Percentiles rank a stretch among this genome's conserved stretches.
These are phyloP conservation scores for Coemansia sp. DNA, from an alignment of 192 early-diverging fungal genomes.

Conservation along the genomic window DNA sequence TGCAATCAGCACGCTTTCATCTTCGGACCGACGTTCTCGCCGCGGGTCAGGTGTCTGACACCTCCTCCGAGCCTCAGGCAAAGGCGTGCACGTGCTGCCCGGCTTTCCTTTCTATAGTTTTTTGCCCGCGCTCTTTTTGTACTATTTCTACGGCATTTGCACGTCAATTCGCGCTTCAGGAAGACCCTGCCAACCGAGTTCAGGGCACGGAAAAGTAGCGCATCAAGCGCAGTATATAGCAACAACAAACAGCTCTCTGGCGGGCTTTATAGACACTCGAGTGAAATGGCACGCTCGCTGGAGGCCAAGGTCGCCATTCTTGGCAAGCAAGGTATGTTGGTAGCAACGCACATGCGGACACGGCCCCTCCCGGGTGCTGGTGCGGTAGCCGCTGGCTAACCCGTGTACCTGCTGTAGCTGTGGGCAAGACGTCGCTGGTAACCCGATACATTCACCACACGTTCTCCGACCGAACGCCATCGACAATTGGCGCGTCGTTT, in stretches of 20 bases:
- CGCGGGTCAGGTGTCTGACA: not conserved
- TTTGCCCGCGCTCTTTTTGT: not conserved
- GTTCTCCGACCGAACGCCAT: conserved; percentile 70
- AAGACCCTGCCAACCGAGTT: not conserved
- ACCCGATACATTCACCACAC: conserved; percentile 70
- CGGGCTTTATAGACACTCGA: not conserved
- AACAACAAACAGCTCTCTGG: not conserved
- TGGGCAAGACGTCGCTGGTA: conserved; percentile 77
- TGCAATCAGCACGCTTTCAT: not conserved
- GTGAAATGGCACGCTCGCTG: conserved; percentile 42
- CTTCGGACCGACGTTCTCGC: not conserved
- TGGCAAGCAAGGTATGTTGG: conserved; percentile 65
- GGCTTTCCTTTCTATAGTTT: not conserved
- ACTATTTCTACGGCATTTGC: not conserved
- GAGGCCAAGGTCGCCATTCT: conserved; percentile 75
- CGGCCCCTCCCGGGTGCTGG: not conserved
- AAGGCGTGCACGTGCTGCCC: not conserved
- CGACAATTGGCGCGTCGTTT: conserved; percentile 75
- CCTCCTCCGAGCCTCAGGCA: not conserved
- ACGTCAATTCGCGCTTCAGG: not conserved
- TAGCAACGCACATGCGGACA: conserved; percentile 59
- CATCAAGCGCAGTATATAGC: not conserved
- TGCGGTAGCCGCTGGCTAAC: not conserved
- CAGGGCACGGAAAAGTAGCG: not conserved
- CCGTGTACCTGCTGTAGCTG: conserved; percentile 52